Conservation (phyloP, 495 filamentous ascomycete species). For the Annulohypoxylon bovei region DNA sequence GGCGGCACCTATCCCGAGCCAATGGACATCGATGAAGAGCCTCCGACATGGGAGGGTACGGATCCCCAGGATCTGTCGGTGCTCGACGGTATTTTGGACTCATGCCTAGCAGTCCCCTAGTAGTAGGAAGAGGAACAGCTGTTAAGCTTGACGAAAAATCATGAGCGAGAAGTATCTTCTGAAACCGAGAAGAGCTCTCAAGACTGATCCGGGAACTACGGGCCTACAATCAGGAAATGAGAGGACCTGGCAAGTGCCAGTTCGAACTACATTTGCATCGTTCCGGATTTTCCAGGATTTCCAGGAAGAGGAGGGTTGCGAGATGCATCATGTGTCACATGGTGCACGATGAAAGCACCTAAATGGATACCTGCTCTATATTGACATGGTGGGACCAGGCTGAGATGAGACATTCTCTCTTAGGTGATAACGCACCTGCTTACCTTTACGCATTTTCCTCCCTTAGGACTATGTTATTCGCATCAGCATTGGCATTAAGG, state of each 20-base stretch:
- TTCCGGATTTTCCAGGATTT: neutral
- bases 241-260: neutral
- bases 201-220: neutral
- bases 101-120: constrained; percentile 52
- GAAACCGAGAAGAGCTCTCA: neutral
- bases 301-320: neutral
- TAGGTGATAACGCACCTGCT: neutral
- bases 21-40: constrained; percentile 73
- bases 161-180: constrained; percentile 2
- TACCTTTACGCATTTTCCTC: neutral
- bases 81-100: constrained; percentile 76
- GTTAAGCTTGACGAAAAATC: neutral
- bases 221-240: neutral
- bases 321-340: neutral
- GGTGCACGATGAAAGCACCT: neutral
- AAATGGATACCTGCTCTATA: neutral
- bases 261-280: neutral
- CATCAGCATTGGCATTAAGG: constrained; percentile 37
- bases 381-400: neutral
- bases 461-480: constrained; percentile 3
- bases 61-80: constrained; percentile 66
- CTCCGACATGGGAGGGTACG: constrained; percentile 79
- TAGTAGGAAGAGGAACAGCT: neutral
- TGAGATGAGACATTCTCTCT: neutral
- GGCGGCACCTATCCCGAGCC: constrained; percentile 56